Evolutionary conservation across 2,329 filamentous ascomycete species (phyloP), one percentile per base, ranked within the genome.

Genomic region (Alternaria burnsii): DNA sequence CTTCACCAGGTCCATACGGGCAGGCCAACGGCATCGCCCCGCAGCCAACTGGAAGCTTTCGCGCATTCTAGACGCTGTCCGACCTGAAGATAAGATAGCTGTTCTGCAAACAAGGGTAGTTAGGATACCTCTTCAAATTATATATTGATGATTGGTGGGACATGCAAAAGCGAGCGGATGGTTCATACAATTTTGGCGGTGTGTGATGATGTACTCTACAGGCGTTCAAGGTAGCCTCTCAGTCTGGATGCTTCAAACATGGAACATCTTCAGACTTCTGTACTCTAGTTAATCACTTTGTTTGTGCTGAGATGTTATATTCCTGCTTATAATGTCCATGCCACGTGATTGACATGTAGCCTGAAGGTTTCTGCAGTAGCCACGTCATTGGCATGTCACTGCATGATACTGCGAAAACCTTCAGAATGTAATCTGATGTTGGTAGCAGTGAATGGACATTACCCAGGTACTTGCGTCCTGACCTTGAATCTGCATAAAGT

Each of bases 11-110:
- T 52, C 88, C 90, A 4, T 96, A 89, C 72, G 87, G 86, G 50
- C 92, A 95, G 75, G 85, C 92, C 22, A 98, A 97, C 76, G 94
- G 94, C 58, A 92, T 97, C 73, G 89, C 91, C 60, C 91, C 94
- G 59, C 94, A 97, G 83, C 87, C 91, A 53, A 98, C 94, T 66
- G 93, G 79, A 46, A 93, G 79, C 42, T 80, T 70, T 68, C 71
- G 77, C 18, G 75, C 68, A 8, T 80, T 80, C 62, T 80, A 76
- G 26, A 10, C 20, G 20, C 7, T 34, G 40, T 30, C 16, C 36
- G 20, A 28, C 16, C 9, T 30, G 28, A 22, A 30, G 34, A 22
- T 16, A 32, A 55, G 30, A 34, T 51, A 14, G 24, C 47, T 40
- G 28, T 16, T n/a, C 42, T 55, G n/a, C 2, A 32, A 5, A 18